A percentile compares a stretch with the other conserved stretches of the same genome.
phyloP scores from a whole-genome alignment of 1,284 basidiomycete species.

The Porodaedalea pini region DNA sequence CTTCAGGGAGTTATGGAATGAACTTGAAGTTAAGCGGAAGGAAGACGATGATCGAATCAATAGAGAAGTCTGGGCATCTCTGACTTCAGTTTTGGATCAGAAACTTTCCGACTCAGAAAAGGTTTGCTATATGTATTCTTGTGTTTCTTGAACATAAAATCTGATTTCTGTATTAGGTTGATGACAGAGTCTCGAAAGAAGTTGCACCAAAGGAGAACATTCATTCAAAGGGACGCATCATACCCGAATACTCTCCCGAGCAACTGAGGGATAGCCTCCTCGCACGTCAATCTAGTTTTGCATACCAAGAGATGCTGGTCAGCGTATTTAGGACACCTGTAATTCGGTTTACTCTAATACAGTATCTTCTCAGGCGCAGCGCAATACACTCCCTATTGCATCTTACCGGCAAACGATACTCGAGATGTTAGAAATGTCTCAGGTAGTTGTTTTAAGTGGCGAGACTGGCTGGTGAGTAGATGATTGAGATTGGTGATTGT shows the following conservation, averaged over 20 bases:
- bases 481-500: neutral
- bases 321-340: conserved; percentile 29
- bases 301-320: conserved; percentile 89
- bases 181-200: neutral
- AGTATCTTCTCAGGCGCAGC: conserved; percentile 47
- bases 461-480: conserved; percentile 88
- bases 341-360: conserved; percentile 20
- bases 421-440: conserved; percentile 69
- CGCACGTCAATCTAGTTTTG: conserved; percentile 53
- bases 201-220: neutral
- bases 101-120: conserved; percentile 2
- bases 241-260: conserved; percentile 17
- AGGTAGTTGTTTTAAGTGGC: conserved; percentile 91
- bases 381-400: conserved; percentile 85
- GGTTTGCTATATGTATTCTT: neutral
- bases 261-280: conserved; percentile 56
- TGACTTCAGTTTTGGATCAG: conserved; percentile 31
- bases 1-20: conserved; percentile 92
- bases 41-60: conserved; percentile 62
- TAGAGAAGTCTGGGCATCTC: conserved; percentile 65
- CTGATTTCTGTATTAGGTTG: neutral
- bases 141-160: neutral
- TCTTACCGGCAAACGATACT: conserved; percentile 78
- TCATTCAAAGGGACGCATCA: neutral
- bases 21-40: conserved; percentile 72